Evolutionary conservation across 2,329 filamentous ascomycete genomes (phyloP).

Genomic region (Cercospora zeina): DNA sequence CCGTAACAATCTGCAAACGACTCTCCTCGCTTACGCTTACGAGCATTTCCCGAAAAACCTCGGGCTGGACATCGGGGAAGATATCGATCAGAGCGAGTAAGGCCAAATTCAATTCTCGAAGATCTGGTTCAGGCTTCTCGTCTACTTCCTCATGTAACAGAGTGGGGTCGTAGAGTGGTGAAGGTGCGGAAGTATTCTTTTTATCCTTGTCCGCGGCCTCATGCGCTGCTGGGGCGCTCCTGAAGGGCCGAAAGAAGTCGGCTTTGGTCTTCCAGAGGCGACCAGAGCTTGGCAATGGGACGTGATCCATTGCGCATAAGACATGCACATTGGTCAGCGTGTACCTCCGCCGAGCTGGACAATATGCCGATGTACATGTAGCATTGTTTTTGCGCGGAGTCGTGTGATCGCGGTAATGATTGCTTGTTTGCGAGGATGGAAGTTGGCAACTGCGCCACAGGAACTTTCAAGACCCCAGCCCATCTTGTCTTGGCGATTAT

Average conservation of each 20-base stretch:
- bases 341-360: neutral
- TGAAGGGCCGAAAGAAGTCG: conserved; percentile 40
- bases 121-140: conserved; percentile 54
- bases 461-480: neutral
- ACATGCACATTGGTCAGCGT: neutral
- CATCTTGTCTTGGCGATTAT: neutral
- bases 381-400: neutral
- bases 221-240: conserved; percentile 29
- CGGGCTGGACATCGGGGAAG: conserved; percentile 78
- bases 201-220: conserved; percentile 30
- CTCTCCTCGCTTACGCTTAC: conserved; percentile 73
- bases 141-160: conserved; percentile 18
- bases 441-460: conserved; percentile 7
- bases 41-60: conserved; percentile 81
- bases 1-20: conserved; percentile 72
- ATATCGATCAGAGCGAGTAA: conserved; percentile 68
- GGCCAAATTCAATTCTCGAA: conserved; percentile 68
- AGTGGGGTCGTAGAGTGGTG: conserved; percentile 33
- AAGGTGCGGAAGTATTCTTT: neutral
- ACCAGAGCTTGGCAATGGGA: conserved; percentile 31
- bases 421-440: conserved; percentile 7
- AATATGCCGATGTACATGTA: neutral
- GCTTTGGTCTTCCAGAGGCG: conserved; percentile 40
- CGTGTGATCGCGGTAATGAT: neutral
- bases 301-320: conserved; percentile 32